Evolutionary conservation across 257 asterid species (phyloP).

Genomic region (Nicotiana attenuata): DNA sequence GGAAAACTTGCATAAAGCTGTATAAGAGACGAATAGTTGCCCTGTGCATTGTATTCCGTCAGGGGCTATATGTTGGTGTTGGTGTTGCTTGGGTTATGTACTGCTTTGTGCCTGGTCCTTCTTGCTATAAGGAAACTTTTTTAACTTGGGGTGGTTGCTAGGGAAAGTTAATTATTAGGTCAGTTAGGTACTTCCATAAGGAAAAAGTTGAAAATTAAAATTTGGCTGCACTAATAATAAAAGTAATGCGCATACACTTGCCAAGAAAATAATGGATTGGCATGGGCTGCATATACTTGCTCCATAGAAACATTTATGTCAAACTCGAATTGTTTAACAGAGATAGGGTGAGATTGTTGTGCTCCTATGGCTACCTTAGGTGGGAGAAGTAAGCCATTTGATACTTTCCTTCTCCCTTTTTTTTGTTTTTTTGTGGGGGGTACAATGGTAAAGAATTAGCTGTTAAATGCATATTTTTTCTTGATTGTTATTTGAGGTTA

Average conservation of each 20-base stretch:
- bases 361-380: neutral
- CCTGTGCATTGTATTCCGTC: neutral
- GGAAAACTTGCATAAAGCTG: neutral
- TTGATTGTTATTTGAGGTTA: slow-evolving; percentile 2
- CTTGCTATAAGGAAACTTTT: neutral
- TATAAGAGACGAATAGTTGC: neutral
- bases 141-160: neutral
- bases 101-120: neutral
- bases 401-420: neutral
- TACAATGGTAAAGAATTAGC: neutral
- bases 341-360: neutral
- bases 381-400: slow-evolving; percentile 5
- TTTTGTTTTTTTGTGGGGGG: neutral
- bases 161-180: neutral
- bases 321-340: neutral
- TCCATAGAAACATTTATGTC: neutral
- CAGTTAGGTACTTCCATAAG: neutral
- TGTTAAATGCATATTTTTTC: neutral
- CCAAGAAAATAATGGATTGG: neutral
- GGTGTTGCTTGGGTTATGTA: neutral
- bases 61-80: neutral
- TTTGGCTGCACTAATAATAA: neutral
- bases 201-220: neutral
- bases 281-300: neutral
- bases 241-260: neutral